Conservation (phyloP, 2,329 filamentous ascomycete species). For the Aspergillus aculeatinus region DNA sequence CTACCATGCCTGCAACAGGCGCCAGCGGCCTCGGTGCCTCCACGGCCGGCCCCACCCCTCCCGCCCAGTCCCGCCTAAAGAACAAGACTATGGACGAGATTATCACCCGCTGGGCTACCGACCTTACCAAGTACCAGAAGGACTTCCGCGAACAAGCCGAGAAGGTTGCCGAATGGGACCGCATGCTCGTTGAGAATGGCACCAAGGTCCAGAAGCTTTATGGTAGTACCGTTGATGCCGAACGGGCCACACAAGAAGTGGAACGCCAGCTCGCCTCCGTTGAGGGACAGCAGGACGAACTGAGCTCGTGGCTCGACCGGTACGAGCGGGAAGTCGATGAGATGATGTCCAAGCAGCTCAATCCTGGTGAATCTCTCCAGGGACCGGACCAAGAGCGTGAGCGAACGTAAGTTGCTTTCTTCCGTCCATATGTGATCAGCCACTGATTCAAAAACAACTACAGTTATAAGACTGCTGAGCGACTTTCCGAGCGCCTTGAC, state of each 20-base stretch:
- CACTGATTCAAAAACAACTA: slow-evolving; percentile 22
- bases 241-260: slow-evolving; percentile 88
- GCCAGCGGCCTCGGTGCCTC: slow-evolving; percentile 61
- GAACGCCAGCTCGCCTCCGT: slow-evolving; percentile 87
- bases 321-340: slow-evolving; percentile 92
- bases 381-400: slow-evolving; percentile 95
- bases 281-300: slow-evolving; percentile 88
- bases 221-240: slow-evolving; percentile 86
- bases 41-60: slow-evolving; percentile 76
- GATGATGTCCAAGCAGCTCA: slow-evolving; percentile 76
- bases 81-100: slow-evolving; percentile 99
- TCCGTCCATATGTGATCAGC: not conserved
- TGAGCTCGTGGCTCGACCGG: slow-evolving; percentile 81
- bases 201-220: slow-evolving; percentile 95
- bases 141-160: slow-evolving; percentile 90
- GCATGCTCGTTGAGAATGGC: slow-evolving; percentile 86
- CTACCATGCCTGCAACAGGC: slow-evolving; percentile 34
- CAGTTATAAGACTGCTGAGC: slow-evolving; percentile 87
- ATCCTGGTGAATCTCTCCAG: slow-evolving; percentile 71
- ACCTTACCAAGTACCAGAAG: slow-evolving; percentile 93
- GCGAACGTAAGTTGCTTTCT: slow-evolving; percentile 62
- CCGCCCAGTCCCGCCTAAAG: slow-evolving; percentile 80
- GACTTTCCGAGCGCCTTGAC: slow-evolving; percentile 82
- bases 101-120: slow-evolving; percentile 92
- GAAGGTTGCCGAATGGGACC: slow-evolving; percentile 87